Evolutionary conservation across 768 basidiomycete species (phyloP), one percentile per base, ranked within the genome.

Genomic region (Mycena alexandri): DNA sequence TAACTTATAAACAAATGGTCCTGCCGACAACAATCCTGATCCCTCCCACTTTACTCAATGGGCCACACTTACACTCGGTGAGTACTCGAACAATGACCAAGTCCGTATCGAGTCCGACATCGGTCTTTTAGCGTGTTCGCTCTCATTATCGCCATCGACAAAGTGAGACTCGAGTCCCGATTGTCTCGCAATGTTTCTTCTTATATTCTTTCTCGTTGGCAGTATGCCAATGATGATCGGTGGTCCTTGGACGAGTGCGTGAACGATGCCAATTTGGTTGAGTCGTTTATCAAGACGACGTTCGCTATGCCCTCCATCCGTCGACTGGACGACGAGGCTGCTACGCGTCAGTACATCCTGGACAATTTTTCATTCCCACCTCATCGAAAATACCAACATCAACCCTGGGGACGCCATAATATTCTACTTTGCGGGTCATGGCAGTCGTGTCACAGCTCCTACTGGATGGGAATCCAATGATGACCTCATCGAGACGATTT

Each of bases 401-500:
- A 54, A 19, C 34, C 34, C 53, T 54, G 53, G 53, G 36, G 53
- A 54, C 34, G n/a, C 21, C 19, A 36, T 54, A 54, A 54, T 54
- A 38, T 36, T 54, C 36, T 54, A 54, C 53, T 54, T 54, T 41
- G 53, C 53, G 36, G 53, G 53, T 21, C 53, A 54, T 54, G 53
- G 53, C 53, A 54, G 53, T 17, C 53, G 53, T 54, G 53, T 54
- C 53, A n/a, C 53, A 54, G 53, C 34, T 54, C 53, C 53, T 38
- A 36, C 21, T 38, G 53, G 53, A 11, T 54, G 53, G 53, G 19
- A 36, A 41, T 38, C 53, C 33, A 54, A 54, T 36, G 56, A 58
- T 58, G 56, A 43, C 42, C 17, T 43, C 9, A 58, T 58, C 43
- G 56, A 58, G 56, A 46, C 56, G 42, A 58, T 58, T 46, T 58